Evolutionary conservation across 768 basidiomycete genomes (phyloP).

Genomic region (Lactarius vividus): DNA sequence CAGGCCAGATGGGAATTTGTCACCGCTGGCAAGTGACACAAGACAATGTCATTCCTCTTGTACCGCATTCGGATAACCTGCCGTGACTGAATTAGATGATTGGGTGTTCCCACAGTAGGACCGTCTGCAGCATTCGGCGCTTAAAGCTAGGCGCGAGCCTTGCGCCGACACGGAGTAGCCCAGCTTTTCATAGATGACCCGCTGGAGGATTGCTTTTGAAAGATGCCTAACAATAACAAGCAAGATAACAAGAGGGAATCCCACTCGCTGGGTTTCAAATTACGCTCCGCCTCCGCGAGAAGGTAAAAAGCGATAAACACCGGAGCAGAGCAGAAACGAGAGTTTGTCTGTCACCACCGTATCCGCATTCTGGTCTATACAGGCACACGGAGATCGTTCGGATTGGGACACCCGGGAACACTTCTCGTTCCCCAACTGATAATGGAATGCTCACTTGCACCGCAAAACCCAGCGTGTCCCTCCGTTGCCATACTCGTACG

Average conservation of each 20-base stretch:
- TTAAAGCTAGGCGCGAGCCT: background rate
- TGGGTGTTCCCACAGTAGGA: constrained; percentile 9
- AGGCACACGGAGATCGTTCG: constrained; percentile 6
- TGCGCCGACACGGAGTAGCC: background rate
- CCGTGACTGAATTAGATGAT: constrained; percentile 7
- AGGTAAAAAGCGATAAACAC: constrained; percentile 18
- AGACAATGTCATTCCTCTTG: constrained; percentile 8
- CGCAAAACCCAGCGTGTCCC: background rate
- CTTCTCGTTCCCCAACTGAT: background rate
- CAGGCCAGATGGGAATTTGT: constrained; percentile 4
- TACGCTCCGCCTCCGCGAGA: constrained; percentile 25
- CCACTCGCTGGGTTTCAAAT: constrained; percentile 28
- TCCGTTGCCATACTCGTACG: background rate
- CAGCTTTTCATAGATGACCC: background rate
- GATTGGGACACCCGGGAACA: background rate
- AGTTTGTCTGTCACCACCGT: constrained; percentile 24
- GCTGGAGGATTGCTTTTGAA: background rate
- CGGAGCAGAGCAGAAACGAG: constrained; percentile 20
- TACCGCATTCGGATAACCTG: constrained; percentile 8
- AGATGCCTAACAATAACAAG: background rate
- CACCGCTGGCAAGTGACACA: background rate
- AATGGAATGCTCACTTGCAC: background rate
- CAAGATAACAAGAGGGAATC: constrained; percentile 1
- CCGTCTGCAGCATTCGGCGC: constrained; percentile 7
- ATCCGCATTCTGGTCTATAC: constrained; percentile 5